phyloP scores from a whole-genome alignment of 164 flowering plant species.

The Nymphaea thermarum region DNA sequence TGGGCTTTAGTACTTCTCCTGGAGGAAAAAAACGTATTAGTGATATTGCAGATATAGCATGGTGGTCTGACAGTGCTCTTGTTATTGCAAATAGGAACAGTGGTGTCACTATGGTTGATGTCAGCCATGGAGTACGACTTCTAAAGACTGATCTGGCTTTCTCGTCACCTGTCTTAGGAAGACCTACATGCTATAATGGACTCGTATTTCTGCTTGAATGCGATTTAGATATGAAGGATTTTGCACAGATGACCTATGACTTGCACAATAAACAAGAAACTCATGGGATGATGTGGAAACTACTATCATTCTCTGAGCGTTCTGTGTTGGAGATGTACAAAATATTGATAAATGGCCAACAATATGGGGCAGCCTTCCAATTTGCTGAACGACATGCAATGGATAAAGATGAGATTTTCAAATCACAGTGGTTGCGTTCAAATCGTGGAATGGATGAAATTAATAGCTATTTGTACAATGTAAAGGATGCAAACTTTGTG shows the following conservation, averaged over 20 bases:
- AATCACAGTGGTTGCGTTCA: slow-evolving; percentile 82
- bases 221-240: slow-evolving; percentile 7
- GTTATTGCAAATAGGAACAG: slow-evolving; percentile 52
- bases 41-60: slow-evolving; percentile 58
- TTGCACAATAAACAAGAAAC: slow-evolving; percentile 16
- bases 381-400: slow-evolving; percentile 65
- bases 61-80: slow-evolving; percentile 83
- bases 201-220: slow-evolving; percentile 56
- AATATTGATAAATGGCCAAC: slow-evolving; percentile 36
- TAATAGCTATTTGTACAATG: slow-evolving; percentile 38
- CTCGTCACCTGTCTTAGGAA: slow-evolving; percentile 55
- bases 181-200: slow-evolving; percentile 38
- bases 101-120: slow-evolving; percentile 44
- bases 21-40: slow-evolving; percentile 15
- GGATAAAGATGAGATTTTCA: slow-evolving; percentile 67
- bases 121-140: slow-evolving; percentile 25
- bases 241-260: slow-evolving; percentile 17
- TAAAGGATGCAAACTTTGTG: slow-evolving; percentile 64
- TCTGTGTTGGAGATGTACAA: slow-evolving; percentile 67
- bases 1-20: slow-evolving; percentile 6
- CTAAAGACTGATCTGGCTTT: slow-evolving; percentile 30
- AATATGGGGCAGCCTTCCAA: slow-evolving; percentile 58
- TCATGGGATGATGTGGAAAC: slow-evolving; percentile 41
- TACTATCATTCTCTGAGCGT: slow-evolving; percentile 59
- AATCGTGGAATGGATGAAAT: slow-evolving; percentile 44